Percentiles rank a stretch among this genome's conserved stretches.
Evolutionary conservation across 495 filamentous ascomycete genomes (phyloP).

Genomic region (Geoglossum glabrum): DNA sequence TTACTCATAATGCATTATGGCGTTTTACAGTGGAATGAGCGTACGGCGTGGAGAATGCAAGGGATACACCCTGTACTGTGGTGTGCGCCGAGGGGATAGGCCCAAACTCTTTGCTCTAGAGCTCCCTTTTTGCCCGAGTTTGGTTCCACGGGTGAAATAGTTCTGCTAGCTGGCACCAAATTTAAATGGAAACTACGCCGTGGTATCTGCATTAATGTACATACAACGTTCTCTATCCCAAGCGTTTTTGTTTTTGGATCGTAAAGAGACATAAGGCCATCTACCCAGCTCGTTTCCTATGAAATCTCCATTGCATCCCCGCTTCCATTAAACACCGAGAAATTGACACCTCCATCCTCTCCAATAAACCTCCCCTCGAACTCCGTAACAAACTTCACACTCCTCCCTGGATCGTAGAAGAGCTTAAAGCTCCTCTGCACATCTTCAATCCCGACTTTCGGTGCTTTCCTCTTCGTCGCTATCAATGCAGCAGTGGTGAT

Average conservation of each 20-base stretch:
- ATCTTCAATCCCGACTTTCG: conserved; percentile 65
- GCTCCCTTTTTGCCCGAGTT: too few species aligned
- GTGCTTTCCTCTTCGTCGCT: conserved; percentile 53
- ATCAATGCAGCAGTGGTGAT: conserved; percentile 84
- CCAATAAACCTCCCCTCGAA: conserved; percentile 89
- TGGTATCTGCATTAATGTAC: too few species aligned
- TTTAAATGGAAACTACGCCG: too few species aligned
- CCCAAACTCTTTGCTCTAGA: too few species aligned
- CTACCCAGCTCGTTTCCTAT: conserved; percentile 13
- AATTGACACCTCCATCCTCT: conserved; percentile 57
- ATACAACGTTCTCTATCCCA: not conserved
- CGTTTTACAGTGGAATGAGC: not conserved
- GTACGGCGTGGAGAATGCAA: not conserved
- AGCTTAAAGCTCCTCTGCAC: conserved; percentile 83
- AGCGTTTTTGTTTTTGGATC: not conserved
- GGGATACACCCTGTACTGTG: too few species aligned
- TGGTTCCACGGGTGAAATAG: too few species aligned
- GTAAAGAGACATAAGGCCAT: not conserved
- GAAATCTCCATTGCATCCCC: conserved; percentile 75
- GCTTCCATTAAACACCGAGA: conserved; percentile 40
- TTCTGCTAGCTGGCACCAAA: too few species aligned
- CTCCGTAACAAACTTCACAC: conserved; percentile 73
- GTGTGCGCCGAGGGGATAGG: too few species aligned
- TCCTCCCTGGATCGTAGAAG: conserved; percentile 76
- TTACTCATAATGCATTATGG: not conserved